Evolutionary conservation across 2,329 filamentous ascomycete species (phyloP).

Genomic region (Aspergillus pseudotamarii): DNA sequence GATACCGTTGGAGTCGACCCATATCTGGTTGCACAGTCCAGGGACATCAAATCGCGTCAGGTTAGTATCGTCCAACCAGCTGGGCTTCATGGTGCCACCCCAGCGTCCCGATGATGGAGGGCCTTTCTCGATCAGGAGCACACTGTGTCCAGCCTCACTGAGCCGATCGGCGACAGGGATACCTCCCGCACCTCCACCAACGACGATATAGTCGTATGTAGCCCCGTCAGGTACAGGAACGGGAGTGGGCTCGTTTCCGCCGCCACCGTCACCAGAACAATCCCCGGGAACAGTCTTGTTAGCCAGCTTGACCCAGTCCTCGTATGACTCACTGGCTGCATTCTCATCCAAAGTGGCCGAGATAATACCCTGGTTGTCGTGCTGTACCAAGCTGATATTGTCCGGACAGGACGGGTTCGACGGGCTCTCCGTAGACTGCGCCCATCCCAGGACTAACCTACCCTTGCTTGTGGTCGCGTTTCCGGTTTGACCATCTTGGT

Average conservation of each 20-base stretch:
- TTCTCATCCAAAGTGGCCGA: conserved; percentile 49
- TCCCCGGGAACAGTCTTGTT: conserved; percentile 24
- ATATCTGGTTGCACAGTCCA: conserved; percentile 72
- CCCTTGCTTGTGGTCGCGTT: conserved; percentile 50
- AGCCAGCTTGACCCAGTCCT: conserved; percentile 33
- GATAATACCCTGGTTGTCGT: conserved; percentile 57
- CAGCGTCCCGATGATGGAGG: conserved; percentile 66
- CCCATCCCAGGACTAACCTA: conserved; percentile 58
- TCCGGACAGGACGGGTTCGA: conserved; percentile 48
- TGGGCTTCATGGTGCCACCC: conserved; percentile 61
- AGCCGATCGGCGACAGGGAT: conserved; percentile 63
- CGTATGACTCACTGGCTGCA: conserved; percentile 46
- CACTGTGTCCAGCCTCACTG: conserved; percentile 65
- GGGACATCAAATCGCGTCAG: conserved; percentile 73
- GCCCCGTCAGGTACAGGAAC: conserved; percentile 14
- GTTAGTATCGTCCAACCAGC: conserved; percentile 61
- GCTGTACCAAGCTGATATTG: conserved; percentile 57
- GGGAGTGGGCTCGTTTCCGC: neutral
- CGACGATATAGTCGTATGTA: conserved; percentile 47
- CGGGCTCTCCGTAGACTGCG: conserved; percentile 49
- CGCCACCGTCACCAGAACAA: conserved; percentile 13
- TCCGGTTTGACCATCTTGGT: conserved; percentile 51
- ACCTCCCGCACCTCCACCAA: conserved; percentile 52
- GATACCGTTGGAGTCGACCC: conserved; percentile 57
- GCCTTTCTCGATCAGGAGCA: conserved; percentile 65